Base-by-base conservation (phyloP, 2,329 filamentous ascomycete genomes). In the Onygenales sp. region DNA sequence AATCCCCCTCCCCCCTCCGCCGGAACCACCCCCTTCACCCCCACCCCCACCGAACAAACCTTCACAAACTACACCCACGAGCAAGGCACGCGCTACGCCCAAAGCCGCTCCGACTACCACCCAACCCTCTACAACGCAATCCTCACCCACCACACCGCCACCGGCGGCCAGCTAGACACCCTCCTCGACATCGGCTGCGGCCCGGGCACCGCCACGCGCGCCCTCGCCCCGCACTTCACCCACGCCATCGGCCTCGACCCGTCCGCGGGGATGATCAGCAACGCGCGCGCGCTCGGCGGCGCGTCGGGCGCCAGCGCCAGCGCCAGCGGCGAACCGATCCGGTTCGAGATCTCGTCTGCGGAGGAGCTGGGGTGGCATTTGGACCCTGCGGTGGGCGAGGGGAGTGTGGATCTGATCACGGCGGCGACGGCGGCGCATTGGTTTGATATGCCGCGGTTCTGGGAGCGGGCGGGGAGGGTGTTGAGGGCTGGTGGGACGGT, bases 181-280 rank as follows among this genome's bases (percentile, higher is more conserved):
- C 56, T 81, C 0, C 61, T 81, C 10, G 80, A 84, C 56, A 65
- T 83, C 5, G 81, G 81, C 34, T 82, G 78, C 59, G 80, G 81
- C 0, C 79, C 80, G 0, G 81, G 80, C 3, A 74, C 64, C 10
- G 77, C 74, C 0, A 71, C 70, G 0, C 70, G 74, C 2, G 67
- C 66, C 4, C 68, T 83, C 1, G 73, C 75, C 0, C 63, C 65
- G 0, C 68, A 67, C 36, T 83, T 83, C 59, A 53, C 61, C 0
- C 61, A 68, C 31, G 75, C 68, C 6, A 64, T 77, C 13, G 81
- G 78, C 4, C 59, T 79, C 10, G 80, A 84, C 56, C 70, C 78
- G 0, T 74, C 75, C 2, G 65, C 68, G 11, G 74, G 72, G 42
- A 84, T 83, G 81, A 76, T 83, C 49, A 61, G 54, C 10, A 67